These are phyloP conservation scores for Saturnispora zaruensis DNA, from an alignment of 805 yeast species.

Conservation along the genomic window DNA sequence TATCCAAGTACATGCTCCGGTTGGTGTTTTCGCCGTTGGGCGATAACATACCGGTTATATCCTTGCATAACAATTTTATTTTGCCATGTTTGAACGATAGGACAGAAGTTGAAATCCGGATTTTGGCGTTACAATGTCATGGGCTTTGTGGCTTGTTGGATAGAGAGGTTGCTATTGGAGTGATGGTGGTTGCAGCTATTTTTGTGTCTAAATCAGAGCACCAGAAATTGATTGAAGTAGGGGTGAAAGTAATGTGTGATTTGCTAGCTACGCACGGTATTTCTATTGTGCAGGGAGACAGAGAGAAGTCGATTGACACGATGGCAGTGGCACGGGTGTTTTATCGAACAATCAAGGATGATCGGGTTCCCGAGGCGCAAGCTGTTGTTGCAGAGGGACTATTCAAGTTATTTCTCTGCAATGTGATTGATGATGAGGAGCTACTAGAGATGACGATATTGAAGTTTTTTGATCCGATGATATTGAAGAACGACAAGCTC, in stretches of 20 bases:
- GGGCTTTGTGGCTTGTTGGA: constrained; percentile 77
- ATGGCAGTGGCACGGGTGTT: constrained; percentile 60
- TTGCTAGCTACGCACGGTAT: constrained; percentile 71
- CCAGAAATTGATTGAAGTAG: constrained; percentile 50
- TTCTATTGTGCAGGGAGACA: constrained; percentile 48
- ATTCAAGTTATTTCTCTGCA: constrained; percentile 74
- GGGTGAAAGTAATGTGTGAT: constrained; percentile 68
- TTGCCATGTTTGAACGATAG: constrained; percentile 62
- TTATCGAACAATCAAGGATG: constrained; percentile 52
- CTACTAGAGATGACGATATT: constrained; percentile 62
- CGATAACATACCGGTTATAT: constrained; percentile 54
- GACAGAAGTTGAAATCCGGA: constrained; percentile 44
- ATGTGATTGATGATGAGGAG: constrained; percentile 61
- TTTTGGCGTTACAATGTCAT: constrained; percentile 62
- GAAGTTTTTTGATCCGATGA: constrained; percentile 66
- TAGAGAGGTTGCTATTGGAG: constrained; percentile 52
- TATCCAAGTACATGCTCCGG: constrained; percentile 64
- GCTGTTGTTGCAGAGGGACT: constrained; percentile 80
- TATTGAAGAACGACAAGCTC: constrained; percentile 53
- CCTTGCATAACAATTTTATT: constrained; percentile 68
- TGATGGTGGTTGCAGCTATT: constrained; percentile 54
- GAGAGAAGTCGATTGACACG: constrained; percentile 50
- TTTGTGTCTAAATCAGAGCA: constrained; percentile 54
- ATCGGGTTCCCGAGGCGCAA: constrained; percentile 56
- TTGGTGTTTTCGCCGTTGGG: constrained; percentile 55